These are phyloP conservation scores for Pyrus communis DNA, from an alignment of 306 rosid species.

Conservation along the genomic window DNA sequence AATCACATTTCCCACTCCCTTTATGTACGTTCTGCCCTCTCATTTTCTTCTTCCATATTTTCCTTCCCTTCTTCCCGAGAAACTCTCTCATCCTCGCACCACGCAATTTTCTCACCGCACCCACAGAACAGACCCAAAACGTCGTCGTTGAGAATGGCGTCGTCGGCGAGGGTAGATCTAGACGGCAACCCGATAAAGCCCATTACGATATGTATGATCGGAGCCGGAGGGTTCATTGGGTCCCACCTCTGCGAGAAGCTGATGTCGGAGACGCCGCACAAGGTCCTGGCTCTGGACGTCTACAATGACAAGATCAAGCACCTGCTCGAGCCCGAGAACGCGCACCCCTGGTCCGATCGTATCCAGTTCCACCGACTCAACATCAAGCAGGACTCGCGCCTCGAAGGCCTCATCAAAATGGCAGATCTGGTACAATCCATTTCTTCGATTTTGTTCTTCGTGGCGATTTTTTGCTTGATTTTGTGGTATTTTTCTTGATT, in stretches of 20 bases:
- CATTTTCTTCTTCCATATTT: neutral
- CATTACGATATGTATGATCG: slow-evolving; percentile 87
- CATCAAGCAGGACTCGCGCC: slow-evolving; percentile 83
- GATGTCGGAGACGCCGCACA: slow-evolving; percentile 74
- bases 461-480: neutral
- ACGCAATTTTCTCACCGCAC: neutral
- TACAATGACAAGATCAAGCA: slow-evolving; percentile 90
- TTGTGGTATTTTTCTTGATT: neutral
- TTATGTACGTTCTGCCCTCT: slow-evolving; percentile 5
- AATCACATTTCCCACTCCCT: neutral
- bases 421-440: slow-evolving; percentile 71
- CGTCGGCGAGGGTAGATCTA: slow-evolving; percentile 59
- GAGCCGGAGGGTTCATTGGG: slow-evolving; percentile 93
- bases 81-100: neutral
- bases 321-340: slow-evolving; percentile 53
- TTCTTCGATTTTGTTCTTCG: neutral
- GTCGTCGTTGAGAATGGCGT: slow-evolving; percentile 31
- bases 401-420: slow-evolving; percentile 82
- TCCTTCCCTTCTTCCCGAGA: neutral
- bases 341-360: slow-evolving; percentile 63
- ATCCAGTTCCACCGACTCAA: slow-evolving; percentile 88
- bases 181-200: slow-evolving; percentile 69
- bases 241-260: slow-evolving; percentile 91
- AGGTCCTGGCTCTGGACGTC: slow-evolving; percentile 69
- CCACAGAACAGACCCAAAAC: neutral